phyloP scores from a whole-genome alignment of 768 basidiomycete genomes.

The Hericium alpestre region DNA sequence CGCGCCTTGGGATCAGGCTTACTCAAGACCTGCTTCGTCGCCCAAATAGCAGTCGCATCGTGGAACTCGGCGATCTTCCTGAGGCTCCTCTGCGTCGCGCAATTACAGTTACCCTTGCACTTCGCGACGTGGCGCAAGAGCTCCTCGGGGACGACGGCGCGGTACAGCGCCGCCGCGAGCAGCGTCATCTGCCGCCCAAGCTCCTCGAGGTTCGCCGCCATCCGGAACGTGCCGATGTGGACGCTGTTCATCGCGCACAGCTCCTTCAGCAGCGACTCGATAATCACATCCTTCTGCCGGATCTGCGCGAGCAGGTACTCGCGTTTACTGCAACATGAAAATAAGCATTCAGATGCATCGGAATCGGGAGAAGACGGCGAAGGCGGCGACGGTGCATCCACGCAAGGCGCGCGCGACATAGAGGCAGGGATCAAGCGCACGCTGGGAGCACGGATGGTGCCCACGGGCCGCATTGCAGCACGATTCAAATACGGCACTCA shows the following conservation, averaged over 20 bases:
- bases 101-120: background rate
- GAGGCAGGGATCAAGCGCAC: background rate
- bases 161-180: constrained; percentile 34
- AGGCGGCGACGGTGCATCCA: constrained; percentile 15
- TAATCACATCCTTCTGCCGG: constrained; percentile 79
- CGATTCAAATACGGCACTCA: constrained; percentile 31
- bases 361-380: constrained; percentile 16
- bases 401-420: background rate
- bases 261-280: constrained; percentile 38
- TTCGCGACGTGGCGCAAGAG: background rate
- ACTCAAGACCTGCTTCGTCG: constrained; percentile 6
- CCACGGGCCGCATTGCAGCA: constrained; percentile 1
- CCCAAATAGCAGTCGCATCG: background rate
- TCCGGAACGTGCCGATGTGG: constrained; percentile 26
- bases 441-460: no score
- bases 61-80: background rate
- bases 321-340: constrained; percentile 48
- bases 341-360: constrained; percentile 16
- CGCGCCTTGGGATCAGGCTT: background rate
- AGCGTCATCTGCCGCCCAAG: constrained; percentile 39
- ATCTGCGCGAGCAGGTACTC: constrained; percentile 81
- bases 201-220: constrained; percentile 27
- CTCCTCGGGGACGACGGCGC: constrained; percentile 30
- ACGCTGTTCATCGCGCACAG: constrained; percentile 18
- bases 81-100: background rate